phyloP scores from a whole-genome alignment of 2,329 filamentous ascomycete genomes.

The Boeremia lycopersici region DNA sequence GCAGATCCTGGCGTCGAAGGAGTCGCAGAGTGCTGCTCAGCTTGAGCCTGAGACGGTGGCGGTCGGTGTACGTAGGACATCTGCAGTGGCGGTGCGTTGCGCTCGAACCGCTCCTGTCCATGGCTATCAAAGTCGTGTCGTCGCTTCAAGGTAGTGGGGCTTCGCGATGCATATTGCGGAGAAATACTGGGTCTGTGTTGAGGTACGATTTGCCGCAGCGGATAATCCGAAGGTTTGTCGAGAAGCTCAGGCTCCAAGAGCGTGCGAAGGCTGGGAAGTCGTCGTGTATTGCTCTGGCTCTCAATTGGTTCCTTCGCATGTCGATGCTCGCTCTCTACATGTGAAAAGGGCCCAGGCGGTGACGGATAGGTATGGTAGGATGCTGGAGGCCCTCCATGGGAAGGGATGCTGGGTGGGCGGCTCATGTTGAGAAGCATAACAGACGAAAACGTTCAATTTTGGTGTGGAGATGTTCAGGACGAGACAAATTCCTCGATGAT shows the following conservation, averaged over 20 bases:
- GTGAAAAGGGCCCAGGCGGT: constrained; percentile 34
- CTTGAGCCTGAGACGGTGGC: constrained; percentile 21
- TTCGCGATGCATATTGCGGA: constrained; percentile 38
- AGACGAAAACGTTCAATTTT: constrained; percentile 11
- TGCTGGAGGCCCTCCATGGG: constrained; percentile 61
- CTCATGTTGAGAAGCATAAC: constrained; percentile 70
- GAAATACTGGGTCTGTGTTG: constrained; percentile 26
- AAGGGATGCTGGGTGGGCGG: constrained; percentile 82
- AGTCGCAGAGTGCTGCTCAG: constrained; percentile 29
- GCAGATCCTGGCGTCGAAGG: constrained; percentile 33
- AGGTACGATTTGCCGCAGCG: constrained; percentile 28
- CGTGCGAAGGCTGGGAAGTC: constrained; percentile 47
- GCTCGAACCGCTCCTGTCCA: constrained; percentile 33
- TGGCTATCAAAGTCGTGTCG: constrained; percentile 43
- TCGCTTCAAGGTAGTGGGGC: constrained; percentile 45
- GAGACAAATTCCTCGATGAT: constrained; percentile 41
- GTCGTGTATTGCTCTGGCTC: constrained; percentile 38
- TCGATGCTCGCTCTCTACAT: constrained; percentile 36
- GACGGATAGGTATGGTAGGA: constrained; percentile 39
- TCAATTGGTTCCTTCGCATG: constrained; percentile 34
- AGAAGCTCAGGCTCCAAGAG: constrained; percentile 46
- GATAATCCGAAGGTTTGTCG: constrained; percentile 38
- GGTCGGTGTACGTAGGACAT: constrained; percentile 37
- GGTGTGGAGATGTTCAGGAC: constrained; percentile 11
- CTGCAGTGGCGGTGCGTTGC: constrained; percentile 37